phyloP scores from a whole-genome alignment of 2,329 filamentous ascomycete genomes.

The Paecilomyces niveus region DNA sequence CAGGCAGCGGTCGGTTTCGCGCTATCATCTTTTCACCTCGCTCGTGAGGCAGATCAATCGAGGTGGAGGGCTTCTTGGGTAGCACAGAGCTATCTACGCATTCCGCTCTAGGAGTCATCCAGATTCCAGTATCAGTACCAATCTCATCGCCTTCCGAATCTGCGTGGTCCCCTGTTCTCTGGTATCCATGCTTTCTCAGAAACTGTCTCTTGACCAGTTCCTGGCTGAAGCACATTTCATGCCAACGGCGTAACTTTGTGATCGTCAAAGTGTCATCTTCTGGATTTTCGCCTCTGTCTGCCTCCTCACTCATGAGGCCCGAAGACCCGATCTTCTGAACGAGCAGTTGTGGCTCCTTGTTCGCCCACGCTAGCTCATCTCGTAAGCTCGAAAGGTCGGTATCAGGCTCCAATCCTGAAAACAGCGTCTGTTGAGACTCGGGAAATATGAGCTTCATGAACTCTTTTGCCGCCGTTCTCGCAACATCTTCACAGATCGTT shows the following conservation, averaged over 20 bases:
- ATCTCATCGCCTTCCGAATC: not conserved
- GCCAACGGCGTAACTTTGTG: not conserved
- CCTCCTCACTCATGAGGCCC: not conserved
- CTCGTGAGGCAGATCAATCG: not conserved
- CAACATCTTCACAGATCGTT: constrained; percentile 12
- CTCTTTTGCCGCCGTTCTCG: constrained; percentile 9
- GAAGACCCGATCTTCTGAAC: not conserved
- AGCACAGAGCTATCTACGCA: not conserved
- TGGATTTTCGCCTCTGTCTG: not conserved
- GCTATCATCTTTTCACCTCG: not conserved
- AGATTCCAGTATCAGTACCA: not conserved
- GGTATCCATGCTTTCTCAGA: not conserved
- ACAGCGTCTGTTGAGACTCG: not conserved
- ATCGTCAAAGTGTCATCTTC: not conserved
- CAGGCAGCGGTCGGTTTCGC: not conserved
- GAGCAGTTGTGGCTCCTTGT: not conserved
- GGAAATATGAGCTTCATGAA: constrained; percentile 11
- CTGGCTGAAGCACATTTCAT: not conserved
- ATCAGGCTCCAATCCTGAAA: not conserved
- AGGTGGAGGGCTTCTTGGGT: not conserved
- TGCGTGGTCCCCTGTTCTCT: not conserved
- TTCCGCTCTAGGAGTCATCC: not conserved
- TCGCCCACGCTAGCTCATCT: not conserved
- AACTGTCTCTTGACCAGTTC: not conserved
- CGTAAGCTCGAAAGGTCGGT: not conserved